These are phyloP conservation scores for Lithocarpus polystachyus DNA, from an alignment of 306 rosid genomes.

Conservation along the genomic window DNA sequence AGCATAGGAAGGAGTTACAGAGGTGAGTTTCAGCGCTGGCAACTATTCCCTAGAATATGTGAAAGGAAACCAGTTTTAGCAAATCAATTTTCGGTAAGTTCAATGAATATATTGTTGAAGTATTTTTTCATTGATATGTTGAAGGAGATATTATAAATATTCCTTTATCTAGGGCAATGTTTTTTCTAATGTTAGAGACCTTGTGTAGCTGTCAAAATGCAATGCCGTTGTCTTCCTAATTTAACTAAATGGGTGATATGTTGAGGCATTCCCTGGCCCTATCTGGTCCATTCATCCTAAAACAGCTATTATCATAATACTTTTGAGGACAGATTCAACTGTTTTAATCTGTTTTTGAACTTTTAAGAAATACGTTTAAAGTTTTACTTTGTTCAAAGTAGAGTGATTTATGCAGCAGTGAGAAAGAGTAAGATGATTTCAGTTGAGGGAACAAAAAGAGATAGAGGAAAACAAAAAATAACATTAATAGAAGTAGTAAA, in stretches of 20 bases:
- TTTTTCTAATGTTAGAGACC: neutral
- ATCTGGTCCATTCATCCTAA: neutral
- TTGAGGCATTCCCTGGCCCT: neutral
- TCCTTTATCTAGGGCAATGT: neutral
- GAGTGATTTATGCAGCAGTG: no score
- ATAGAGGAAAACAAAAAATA: no score
- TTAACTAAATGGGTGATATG: neutral
- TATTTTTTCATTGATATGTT: conserved; percentile 10
- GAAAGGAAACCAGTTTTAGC: conserved; percentile 88
- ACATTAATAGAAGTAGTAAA: no score
- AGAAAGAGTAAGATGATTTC: no score
- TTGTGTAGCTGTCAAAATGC: neutral
- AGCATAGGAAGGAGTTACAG: conserved; percentile 83
- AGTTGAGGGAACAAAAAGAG: no score
- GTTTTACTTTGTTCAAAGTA: no score
- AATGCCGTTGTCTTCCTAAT: neutral
- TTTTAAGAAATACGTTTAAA: neutral
- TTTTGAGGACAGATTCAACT: neutral
- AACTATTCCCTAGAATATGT: conserved; percentile 64
- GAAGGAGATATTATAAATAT: neutral
- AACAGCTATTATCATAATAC: neutral
- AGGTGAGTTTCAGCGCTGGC: conserved; percentile 96
- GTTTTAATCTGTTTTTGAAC: no score
- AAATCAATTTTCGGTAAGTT: conserved; percentile 88
- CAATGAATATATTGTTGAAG: conserved; percentile 17